Evolutionary conservation across 1,139 yeast species (phyloP), one percentile per base, ranked within the genome.

Genomic region (Nematodospora anomalae): DNA sequence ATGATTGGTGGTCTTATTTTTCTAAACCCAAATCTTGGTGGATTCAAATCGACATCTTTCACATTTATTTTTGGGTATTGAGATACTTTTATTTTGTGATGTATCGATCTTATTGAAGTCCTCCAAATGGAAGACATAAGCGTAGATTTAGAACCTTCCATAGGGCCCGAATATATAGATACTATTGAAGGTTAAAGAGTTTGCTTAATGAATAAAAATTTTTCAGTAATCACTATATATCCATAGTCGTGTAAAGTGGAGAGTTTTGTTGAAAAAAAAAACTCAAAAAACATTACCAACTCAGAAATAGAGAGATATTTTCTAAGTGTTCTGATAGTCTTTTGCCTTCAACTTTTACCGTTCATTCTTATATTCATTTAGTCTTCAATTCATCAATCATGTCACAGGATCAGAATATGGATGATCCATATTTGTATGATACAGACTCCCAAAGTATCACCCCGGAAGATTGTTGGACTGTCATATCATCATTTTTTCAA

Each of bases 391-490:
- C 24, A 31, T 15, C 34, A 34, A 37, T 26, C 33, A 43, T 43
- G 47, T 43, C 49, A 28, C 36, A 39, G 27, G 45, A 43, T 32
- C 45, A 42, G 29, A 31, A 34, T 27, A 36, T 38, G 38, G 44
- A 33, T 7, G 89, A 83, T 59, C 83, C 83, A 36, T 83, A 84
- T 61, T 79, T 74, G 50, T 80, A 79, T 57, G 76, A 62, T 40
- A 36, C 27, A 21, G 86, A 80, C 46, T 78, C 74, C 46, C 71
- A 74, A 47, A 85, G 83, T 57, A 87, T 92, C 69, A 89, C 97
- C 16, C 88, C 97, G 24, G 97, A 94, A 68, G 98, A 94, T 71
- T 90, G 97, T 67, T 94, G 99, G 99, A 83, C 96, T 26, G 97
- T 94, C 47, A 92, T 94, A 50, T 85, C 97, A 29, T 78, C 97